phyloP scores from a whole-genome alignment of 2,329 filamentous ascomycete genomes.

The Fonsecaea monophora region DNA sequence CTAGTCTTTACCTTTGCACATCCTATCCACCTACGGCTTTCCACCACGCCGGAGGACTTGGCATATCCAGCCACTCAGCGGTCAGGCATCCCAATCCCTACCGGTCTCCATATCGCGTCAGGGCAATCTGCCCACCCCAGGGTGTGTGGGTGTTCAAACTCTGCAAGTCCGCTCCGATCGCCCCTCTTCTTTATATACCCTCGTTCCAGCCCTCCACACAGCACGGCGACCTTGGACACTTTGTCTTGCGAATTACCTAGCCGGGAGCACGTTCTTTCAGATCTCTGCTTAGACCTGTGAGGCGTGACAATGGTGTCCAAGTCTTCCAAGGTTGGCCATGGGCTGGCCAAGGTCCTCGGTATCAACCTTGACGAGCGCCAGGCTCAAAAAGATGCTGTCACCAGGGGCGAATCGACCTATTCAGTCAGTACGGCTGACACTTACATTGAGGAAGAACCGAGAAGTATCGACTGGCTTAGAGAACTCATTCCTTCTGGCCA shows the following conservation, averaged over 20 bases:
- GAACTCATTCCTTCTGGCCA: conserved; percentile 66
- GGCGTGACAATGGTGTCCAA: conserved; percentile 37
- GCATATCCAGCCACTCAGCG: conserved; percentile 14
- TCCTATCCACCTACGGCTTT: conserved; percentile 12
- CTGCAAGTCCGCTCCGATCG: conserved; percentile 16
- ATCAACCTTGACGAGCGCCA: conserved; percentile 78
- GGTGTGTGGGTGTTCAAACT: conserved; percentile 13
- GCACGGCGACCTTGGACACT: background rate
- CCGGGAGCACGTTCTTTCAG: conserved; percentile 16
- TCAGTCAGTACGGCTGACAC: conserved; percentile 75
- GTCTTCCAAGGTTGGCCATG: conserved; percentile 69
- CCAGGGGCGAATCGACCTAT: conserved; percentile 78
- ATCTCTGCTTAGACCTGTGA: conserved; percentile 8
- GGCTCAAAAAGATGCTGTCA: conserved; percentile 65
- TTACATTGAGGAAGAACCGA: conserved; percentile 84
- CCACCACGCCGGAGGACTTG: conserved; percentile 23
- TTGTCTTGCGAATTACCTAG: conserved; percentile 19
- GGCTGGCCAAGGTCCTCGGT: conserved; percentile 77
- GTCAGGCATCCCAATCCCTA: background rate
- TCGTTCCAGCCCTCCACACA: background rate
- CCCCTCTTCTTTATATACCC: conserved; percentile 14
- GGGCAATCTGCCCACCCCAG: conserved; percentile 15
- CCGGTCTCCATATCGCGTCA: conserved; percentile 11
- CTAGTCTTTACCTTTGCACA: conserved; percentile 7
- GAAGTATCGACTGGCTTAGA: conserved; percentile 72